Base-by-base conservation (phyloP, 2,329 filamentous ascomycete genomes). In the Claviceps lovelessii region DNA sequence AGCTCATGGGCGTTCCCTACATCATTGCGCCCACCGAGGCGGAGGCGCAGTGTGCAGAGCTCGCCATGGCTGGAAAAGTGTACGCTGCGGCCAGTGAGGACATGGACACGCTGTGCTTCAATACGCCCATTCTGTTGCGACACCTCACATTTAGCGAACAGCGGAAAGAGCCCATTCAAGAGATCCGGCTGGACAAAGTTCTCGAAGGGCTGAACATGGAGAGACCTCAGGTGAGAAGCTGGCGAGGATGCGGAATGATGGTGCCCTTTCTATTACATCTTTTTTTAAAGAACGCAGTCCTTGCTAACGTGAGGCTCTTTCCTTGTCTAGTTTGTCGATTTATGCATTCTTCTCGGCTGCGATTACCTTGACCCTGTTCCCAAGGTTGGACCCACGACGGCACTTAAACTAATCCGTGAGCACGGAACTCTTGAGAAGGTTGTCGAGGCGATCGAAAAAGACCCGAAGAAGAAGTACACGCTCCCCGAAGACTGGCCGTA, bases 401-500 rank as follows among this genome's bases (percentile, higher is more conserved):
- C 93, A 2, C 77, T 97, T 53, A 95, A 94, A 69, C 76, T 98
- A 57, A 96, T 98, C 63, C 89, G 90, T 61, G 91, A 98, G 64
- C 84, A 97, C 72, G 88, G 88, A 53, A 82, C 80, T 4, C 80
- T 98, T 46, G 93, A 98, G 66, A 87, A 86, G 56, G 84, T 98
- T 1, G 84, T 97, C 47, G 88, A 89, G 58, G 79, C 76, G 58
- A 86, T 95, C 61, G 75, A 91, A 65, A 84, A 82, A 44, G 86
- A 89, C 62, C 75, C 81, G 13, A 88, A 88, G 68, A 77, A 84
- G 60, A 94, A 93, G 66, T 95, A 86, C 70, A 80, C 78, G 0
- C 76, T 98, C 13, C 93, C 93, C 0, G 90, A 95, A n/a, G 88
- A 96, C 72, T 98, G 93, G 91, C 93, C 93, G 0, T 98, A 85